Evolutionary conservation across 129 eudicot genomes (phyloP).

Genomic region (Chrysanthemum lavandulifolium): DNA sequence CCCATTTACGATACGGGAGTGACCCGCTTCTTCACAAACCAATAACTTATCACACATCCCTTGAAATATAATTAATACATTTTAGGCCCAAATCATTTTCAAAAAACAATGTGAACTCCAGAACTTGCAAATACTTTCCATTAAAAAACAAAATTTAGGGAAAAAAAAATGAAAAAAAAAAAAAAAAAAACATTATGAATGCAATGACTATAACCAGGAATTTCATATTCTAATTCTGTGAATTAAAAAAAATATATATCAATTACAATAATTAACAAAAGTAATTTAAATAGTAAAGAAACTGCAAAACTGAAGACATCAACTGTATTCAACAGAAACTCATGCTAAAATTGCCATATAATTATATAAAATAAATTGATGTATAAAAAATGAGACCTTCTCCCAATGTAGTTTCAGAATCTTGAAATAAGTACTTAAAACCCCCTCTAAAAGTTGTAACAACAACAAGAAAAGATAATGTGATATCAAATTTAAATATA

Average conservation of each 20-base stretch:
- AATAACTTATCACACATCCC: too few species aligned
- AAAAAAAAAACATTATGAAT: too few species aligned
- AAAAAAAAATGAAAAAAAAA: too few species aligned
- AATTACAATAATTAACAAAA: not conserved
- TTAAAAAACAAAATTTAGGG: too few species aligned
- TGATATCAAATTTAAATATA: conserved; percentile 20
- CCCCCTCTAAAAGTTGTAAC: conserved; percentile 26
- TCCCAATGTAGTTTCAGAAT: conserved; percentile 30
- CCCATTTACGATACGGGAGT: too few species aligned
- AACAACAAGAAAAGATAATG: conserved; percentile 22
- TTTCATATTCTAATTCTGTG: too few species aligned
- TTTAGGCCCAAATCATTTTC: too few species aligned
- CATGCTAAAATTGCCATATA: conserved; percentile 15
- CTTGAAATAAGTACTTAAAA: conserved; percentile 19
- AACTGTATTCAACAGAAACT: not conserved
- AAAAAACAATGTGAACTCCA: not conserved
- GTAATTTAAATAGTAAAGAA: not conserved
- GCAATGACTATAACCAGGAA: too few species aligned
- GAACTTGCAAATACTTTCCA: too few species aligned
- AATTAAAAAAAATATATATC: too few species aligned
- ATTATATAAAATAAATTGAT: conserved; percentile 6
- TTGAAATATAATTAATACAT: too few species aligned
- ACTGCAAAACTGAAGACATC: conserved; percentile 9
- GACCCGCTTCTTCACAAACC: too few species aligned
- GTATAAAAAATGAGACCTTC: conserved; percentile 31